phyloP scores from a whole-genome alignment of 257 asterid genomes.

The Osmanthus fragrans region DNA sequence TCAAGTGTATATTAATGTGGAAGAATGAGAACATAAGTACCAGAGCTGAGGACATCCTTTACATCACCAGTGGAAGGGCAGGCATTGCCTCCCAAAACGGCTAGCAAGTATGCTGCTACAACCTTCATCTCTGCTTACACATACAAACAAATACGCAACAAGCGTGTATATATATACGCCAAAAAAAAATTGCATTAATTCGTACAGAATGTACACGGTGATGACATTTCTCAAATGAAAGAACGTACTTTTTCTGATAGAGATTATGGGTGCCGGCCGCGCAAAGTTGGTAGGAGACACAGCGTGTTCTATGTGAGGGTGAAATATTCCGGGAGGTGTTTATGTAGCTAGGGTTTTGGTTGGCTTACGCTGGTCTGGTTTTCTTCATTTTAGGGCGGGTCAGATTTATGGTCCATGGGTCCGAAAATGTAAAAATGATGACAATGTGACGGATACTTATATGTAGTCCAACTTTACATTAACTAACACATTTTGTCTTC shows the following conservation, averaged over 20 bases:
- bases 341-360: slow-evolving; percentile 27
- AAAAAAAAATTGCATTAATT: neutral
- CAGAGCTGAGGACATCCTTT: slow-evolving; percentile 32
- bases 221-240: neutral
- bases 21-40: slow-evolving; percentile 2
- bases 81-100: slow-evolving; percentile 40
- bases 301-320: neutral
- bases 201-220: neutral
- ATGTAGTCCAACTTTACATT: no score
- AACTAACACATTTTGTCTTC: no score
- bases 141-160: neutral
- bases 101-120: slow-evolving; percentile 38
- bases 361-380: neutral
- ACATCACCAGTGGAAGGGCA: slow-evolving; percentile 33
- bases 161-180: neutral
- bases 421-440: neutral
- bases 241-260: slow-evolving; percentile 7
- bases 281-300: neutral
- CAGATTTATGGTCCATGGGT: neutral
- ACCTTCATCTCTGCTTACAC: slow-evolving; percentile 36
- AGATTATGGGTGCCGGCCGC: slow-evolving; percentile 11
- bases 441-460: no score
- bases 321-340: neutral
- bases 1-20: neutral
- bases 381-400: neutral